A percentile compares a stretch with the other conserved stretches of the same genome.
Conservation (phyloP, 305 asterid species). For the Fraxinus dipetala region DNA sequence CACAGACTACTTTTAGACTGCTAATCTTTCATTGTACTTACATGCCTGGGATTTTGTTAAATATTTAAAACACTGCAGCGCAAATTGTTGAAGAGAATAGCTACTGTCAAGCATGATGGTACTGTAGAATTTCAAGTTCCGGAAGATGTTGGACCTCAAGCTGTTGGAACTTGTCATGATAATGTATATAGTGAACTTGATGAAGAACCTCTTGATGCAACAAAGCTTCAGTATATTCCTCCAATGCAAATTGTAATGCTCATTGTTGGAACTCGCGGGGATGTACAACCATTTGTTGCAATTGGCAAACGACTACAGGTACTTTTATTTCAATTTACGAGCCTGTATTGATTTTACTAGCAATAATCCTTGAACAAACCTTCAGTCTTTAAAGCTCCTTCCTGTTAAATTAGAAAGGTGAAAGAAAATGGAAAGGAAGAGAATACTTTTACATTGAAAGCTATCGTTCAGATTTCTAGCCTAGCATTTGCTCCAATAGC, state of each 20-base stretch:
- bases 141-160: conserved; percentile 57
- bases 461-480: not conserved
- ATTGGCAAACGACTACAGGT: conserved; percentile 78
- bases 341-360: not conserved
- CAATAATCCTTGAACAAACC: not conserved
- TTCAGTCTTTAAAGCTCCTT: not conserved
- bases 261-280: conserved; percentile 93
- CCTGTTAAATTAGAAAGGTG: not conserved
- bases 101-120: conserved; percentile 88
- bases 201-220: conserved; percentile 59
- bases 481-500: not conserved
- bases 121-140: conserved; percentile 94
- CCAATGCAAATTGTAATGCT: conserved; percentile 81
- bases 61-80: conserved; percentile 76
- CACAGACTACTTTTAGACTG: conserved; percentile 5
- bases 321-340: conserved; percentile 21
- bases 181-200: conserved; percentile 42
- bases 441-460: not conserved
- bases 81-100: conserved; percentile 82
- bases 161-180: conserved; percentile 40
- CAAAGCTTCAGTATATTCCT: conserved; percentile 63
- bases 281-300: conserved; percentile 93
- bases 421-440: not conserved
- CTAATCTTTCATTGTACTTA: not conserved
- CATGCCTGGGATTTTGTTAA: conserved; percentile 29